Evolutionary conservation across 2,329 filamentous ascomycete genomes (phyloP), one percentile per base, ranked within the genome.

Genomic region (Pseudopithomyces maydicus): DNA sequence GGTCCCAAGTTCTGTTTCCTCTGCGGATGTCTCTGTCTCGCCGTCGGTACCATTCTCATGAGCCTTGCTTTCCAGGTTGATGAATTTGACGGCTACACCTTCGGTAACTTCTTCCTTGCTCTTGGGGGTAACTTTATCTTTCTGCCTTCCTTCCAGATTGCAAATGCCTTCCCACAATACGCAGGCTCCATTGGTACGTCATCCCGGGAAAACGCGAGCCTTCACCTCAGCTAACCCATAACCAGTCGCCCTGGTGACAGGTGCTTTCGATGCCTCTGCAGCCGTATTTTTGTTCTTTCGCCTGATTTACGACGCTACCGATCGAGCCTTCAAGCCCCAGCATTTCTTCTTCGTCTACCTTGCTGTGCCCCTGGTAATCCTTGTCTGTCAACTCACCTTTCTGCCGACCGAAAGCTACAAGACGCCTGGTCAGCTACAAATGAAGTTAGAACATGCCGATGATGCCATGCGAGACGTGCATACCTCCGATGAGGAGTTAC

Each of bases 241-340:
- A 12, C 2, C 17, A 50, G 80, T 96, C 8, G 90, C 91, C 2
- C 81, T 92, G 33, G 78, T 96, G 51, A 94, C 90, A 0, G 91
- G 91, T 6, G 90, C 90, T 4, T 96, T 95, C 72, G 91, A 96
- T 74, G 88, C 90, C 0, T 93, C 90, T 1, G 92, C 89, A 63
- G 90, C 90, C 5, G 74, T 94, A 5, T 94, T 93, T 65, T 81
- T 94, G 17, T 70, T 90, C 32, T 93, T 93, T 75, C 86, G 90
- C 29, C 75, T 93, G 39, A 74, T 90, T 20, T 92, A 89, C 71
- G 83, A 90, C 67, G 80, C 79, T 52, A 87, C 83, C 1, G 67
- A 76, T 43, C 81, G 81, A 6, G 69, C 73, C 1, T 87, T 93
- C 67, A 85, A 84, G 43, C 84, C 88, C 22, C 81, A 84, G 47